Evolutionary conservation across 1,284 basidiomycete genomes (phyloP).

Genomic region (Ganoderma leucocontextum): DNA sequence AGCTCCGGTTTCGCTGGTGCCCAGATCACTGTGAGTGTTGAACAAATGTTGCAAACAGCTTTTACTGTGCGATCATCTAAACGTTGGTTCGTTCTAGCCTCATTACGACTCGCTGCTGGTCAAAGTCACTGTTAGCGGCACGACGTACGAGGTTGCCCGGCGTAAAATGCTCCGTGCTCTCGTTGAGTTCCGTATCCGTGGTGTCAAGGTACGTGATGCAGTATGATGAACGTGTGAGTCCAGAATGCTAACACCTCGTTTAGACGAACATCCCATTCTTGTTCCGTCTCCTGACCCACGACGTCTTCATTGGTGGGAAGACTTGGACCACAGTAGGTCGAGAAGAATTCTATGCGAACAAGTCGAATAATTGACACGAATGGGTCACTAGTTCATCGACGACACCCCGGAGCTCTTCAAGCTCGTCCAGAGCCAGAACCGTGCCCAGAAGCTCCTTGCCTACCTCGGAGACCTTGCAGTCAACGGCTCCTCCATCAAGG

Average conservation of each 20-base stretch:
- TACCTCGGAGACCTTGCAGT: constrained; percentile 99
- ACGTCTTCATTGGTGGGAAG: constrained; percentile 94
- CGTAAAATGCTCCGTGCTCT: constrained; percentile 99
- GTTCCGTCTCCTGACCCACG: constrained; percentile 97
- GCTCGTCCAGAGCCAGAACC: constrained; percentile 96
- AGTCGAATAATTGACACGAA: neutral
- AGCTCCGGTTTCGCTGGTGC: constrained; percentile 98
- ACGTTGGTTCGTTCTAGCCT: constrained; percentile 58
- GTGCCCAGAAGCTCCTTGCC: constrained; percentile 96
- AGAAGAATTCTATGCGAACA: neutral
- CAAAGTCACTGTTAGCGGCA: constrained; percentile 96
- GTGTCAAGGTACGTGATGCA: constrained; percentile 83
- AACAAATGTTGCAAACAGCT: neutral
- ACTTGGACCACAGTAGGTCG: constrained; percentile 93
- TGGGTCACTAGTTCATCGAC: constrained; percentile 86
- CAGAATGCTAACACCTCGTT: constrained; percentile 12
- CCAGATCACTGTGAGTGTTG: constrained; percentile 88
- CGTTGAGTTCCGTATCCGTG: constrained; percentile 99
- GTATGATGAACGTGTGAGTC: neutral
- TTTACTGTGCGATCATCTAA: neutral
- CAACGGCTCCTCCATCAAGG: constrained; percentile 97
- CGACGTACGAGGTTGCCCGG: constrained; percentile 98
- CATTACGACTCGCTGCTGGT: constrained; percentile 99
- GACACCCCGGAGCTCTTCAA: constrained; percentile 99
- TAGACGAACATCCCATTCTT: constrained; percentile 99